Evolutionary conservation across 805 yeast species (phyloP).

Genomic region (Candida incommunis): DNA sequence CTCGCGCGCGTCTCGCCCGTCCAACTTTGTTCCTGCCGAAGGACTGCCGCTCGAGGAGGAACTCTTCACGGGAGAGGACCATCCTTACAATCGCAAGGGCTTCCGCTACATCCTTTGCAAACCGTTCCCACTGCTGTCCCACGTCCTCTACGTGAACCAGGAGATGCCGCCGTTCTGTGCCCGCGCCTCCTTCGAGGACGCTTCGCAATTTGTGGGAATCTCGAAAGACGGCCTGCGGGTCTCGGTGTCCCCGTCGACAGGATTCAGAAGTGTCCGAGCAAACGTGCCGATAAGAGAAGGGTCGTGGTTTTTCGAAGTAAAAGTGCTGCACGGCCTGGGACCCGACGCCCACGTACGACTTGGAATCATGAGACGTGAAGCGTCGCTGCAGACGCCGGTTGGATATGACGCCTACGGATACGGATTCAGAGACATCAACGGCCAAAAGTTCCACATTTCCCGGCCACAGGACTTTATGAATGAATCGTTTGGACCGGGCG

Average conservation of each 20-base stretch:
- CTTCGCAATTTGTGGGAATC: conserved; percentile 42
- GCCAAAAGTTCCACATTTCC: conserved; percentile 64
- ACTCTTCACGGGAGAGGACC: conserved; percentile 49
- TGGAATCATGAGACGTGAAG: conserved; percentile 77
- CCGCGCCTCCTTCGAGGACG: conserved; percentile 51
- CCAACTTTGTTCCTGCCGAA: not conserved
- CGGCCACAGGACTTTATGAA: conserved; percentile 44
- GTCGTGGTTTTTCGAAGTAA: conserved; percentile 62
- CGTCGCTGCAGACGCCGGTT: conserved; percentile 84
- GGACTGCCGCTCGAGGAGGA: conserved; percentile 4
- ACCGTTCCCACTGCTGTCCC: conserved; percentile 39
- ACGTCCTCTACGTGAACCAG: conserved; percentile 51
- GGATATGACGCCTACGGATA: conserved; percentile 93
- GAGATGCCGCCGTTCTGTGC: conserved; percentile 57
- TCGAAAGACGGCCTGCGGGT: conserved; percentile 28
- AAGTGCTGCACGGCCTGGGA: conserved; percentile 31
- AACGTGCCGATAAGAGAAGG: conserved; percentile 73
- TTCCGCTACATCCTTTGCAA: conserved; percentile 70
- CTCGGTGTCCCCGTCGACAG: conserved; percentile 46
- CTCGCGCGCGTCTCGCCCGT: not conserved
- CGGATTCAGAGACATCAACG: conserved; percentile 68
- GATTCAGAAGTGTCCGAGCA: conserved; percentile 71
- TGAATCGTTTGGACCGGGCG: conserved; percentile 56
- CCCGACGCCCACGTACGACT: conserved; percentile 51
- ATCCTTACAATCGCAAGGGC: conserved; percentile 67